Percentiles rank a stretch among this genome's conserved stretches.
phyloP scores from a whole-genome alignment of 2,329 filamentous ascomycete genomes.

The Claviceps sp. region DNA sequence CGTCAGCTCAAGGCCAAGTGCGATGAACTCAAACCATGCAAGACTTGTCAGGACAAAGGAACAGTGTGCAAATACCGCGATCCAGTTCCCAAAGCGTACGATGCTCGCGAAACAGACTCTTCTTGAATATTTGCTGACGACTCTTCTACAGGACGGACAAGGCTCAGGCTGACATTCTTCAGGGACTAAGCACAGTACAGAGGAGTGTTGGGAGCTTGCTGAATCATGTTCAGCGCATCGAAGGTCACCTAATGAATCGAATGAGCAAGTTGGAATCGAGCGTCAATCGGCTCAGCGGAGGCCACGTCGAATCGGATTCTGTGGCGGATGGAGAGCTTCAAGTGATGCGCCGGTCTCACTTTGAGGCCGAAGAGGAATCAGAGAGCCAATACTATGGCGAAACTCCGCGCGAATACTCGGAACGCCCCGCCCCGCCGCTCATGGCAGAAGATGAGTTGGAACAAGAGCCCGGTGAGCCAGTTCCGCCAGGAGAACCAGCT shows the following conservation, averaged over 20 bases:
- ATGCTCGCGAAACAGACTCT: not conserved
- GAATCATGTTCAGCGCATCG: constrained; percentile 25
- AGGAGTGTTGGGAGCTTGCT: constrained; percentile 23
- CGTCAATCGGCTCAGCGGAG: constrained; percentile 6
- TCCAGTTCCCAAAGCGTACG: constrained; percentile 76
- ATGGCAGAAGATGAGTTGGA: constrained; percentile 36
- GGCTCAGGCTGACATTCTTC: constrained; percentile 45
- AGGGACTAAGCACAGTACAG: constrained; percentile 33
- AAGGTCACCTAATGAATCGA: constrained; percentile 25
- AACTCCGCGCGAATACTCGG: constrained; percentile 15
- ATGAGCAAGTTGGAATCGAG: constrained; percentile 22
- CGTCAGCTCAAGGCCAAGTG: constrained; percentile 82
- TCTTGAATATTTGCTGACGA: constrained; percentile 1
- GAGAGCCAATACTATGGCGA: constrained; percentile 11
- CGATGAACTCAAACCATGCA: constrained; percentile 72
- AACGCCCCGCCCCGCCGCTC: constrained; percentile 15
- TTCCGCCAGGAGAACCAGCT: constrained; percentile 47
- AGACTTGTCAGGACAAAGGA: constrained; percentile 78
- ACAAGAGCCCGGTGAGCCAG: constrained; percentile 36
- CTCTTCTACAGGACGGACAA: constrained; percentile 39
- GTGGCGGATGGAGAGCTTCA: constrained; percentile 18
- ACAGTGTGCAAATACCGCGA: constrained; percentile 80
- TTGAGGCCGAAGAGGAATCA: constrained; percentile 4
- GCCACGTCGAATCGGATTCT: constrained; percentile 15
- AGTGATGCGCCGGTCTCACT: constrained; percentile 10